Evolutionary conservation across 2,329 filamentous ascomycete genomes (phyloP).

Genomic region (Beauveria sp.): DNA sequence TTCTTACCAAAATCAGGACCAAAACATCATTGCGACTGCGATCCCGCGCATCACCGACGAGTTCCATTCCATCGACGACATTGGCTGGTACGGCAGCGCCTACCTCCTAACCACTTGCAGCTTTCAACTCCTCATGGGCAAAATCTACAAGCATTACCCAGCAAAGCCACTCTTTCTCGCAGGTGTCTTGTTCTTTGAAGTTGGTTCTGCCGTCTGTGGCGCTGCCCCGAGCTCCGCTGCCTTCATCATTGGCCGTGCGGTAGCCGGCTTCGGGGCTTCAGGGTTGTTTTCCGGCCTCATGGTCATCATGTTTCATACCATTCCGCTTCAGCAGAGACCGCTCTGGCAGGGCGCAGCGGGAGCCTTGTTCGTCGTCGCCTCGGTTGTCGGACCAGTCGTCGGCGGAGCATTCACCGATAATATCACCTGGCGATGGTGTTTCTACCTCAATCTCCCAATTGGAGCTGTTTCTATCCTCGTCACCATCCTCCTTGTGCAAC

Average conservation of each 20-base stretch:
- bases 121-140: constrained; percentile 40
- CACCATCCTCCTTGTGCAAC: constrained; percentile 18
- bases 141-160: constrained; percentile 43
- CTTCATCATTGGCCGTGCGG: constrained; percentile 15
- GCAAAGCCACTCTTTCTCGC: constrained; percentile 29
- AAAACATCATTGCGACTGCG: constrained; percentile 31
- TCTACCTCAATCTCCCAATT: constrained; percentile 23
- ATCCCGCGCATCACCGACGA: constrained; percentile 27
- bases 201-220: constrained; percentile 28
- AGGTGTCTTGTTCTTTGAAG: constrained; percentile 27
- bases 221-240: constrained; percentile 12
- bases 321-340: constrained; percentile 19
- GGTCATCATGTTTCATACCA: constrained; percentile 21
- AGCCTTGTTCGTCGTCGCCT: constrained; percentile 31
- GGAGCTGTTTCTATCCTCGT: constrained; percentile 18
- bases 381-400: constrained; percentile 15
- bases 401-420: constrained; percentile 19
- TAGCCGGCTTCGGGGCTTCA: constrained; percentile 23
- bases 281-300: constrained; percentile 29
- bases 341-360: constrained; percentile 29
- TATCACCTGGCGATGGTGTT: constrained; percentile 22
- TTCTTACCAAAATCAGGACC: constrained; percentile 17
- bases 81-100: constrained; percentile 38
- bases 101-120: constrained; percentile 41
- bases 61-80: constrained; percentile 31